A percentile compares a stretch with the other conserved stretches of the same genome.
These are phyloP conservation scores for Galerina marginata DNA, from an alignment of 768 basidiomycete species.

Conservation along the genomic window DNA sequence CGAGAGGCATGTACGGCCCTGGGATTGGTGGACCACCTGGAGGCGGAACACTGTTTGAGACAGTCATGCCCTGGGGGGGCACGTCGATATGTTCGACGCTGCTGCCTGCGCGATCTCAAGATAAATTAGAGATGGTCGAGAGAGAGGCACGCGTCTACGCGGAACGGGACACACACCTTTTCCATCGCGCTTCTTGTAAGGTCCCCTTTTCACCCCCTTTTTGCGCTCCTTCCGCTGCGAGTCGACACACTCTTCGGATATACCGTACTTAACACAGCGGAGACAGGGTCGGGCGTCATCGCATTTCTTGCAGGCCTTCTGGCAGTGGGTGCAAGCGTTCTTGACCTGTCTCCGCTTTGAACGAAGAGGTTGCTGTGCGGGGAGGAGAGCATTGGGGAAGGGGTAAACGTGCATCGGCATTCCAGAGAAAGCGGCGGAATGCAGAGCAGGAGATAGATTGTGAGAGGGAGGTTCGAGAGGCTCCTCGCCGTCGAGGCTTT, in stretches of 20 bases:
- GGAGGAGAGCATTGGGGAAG: conserved; percentile 54
- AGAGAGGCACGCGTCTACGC: conserved; percentile 14
- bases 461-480: conserved; percentile 41
- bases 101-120: conserved; percentile 64
- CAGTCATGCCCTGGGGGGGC: conserved; percentile 46
- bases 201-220: conserved; percentile 84
- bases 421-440: conserved; percentile 53
- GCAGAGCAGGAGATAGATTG: conserved; percentile 30
- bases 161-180: conserved; percentile 61
- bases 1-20: conserved; percentile 55
- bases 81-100: conserved; percentile 48
- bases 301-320: conserved; percentile 92
- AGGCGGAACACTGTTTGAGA: conserved; percentile 45
- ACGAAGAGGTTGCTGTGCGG: conserved; percentile 51
- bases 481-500: conserved; percentile 37
- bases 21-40: conserved; percentile 52
- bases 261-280: conserved; percentile 90
- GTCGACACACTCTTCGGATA: conserved; percentile 86
- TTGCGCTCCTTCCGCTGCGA: conserved; percentile 93
- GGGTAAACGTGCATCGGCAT: conserved; percentile 77
- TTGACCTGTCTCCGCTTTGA: conserved; percentile 89
- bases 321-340: conserved; percentile 90
- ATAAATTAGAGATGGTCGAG: conserved; percentile 46
- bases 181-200: conserved; percentile 96
- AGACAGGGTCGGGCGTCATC: conserved; percentile 92